Conservation (phyloP, 1,284 basidiomycete genomes). For the Tilletia horrida region DNA sequence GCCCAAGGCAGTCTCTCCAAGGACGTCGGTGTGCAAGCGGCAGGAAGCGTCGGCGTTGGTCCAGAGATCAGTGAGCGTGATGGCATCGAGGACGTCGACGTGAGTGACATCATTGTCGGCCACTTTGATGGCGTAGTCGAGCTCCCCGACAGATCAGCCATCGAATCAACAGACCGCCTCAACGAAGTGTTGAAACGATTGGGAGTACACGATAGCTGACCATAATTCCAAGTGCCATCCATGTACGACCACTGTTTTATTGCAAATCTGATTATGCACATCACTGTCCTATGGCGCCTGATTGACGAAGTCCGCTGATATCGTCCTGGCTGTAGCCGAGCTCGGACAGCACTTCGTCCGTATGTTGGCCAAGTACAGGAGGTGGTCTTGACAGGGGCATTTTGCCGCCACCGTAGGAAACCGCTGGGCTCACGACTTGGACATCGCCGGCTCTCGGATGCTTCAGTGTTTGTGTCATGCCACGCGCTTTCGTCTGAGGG, state of each 20-base stretch:
- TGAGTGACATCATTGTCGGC: slow-evolving; percentile 7
- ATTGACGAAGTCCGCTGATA: slow-evolving; percentile 61
- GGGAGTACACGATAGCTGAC: neutral
- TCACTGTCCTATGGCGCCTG: slow-evolving; percentile 38
- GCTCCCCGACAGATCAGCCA: neutral
- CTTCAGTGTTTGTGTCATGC: slow-evolving; percentile 65
- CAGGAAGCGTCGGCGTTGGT: slow-evolving; percentile 11
- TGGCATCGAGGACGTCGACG: slow-evolving; percentile 14
- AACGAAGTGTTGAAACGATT: neutral
- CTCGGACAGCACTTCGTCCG: slow-evolving; percentile 59
- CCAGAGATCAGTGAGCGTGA: slow-evolving; percentile 7
- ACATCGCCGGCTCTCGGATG: slow-evolving; percentile 71
- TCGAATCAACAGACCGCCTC: slow-evolving; percentile 1
- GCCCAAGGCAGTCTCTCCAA: slow-evolving; percentile 4
- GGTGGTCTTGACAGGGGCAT: slow-evolving; percentile 52
- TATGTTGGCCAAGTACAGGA: slow-evolving; percentile 56
- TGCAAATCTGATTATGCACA: neutral
- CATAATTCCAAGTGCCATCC: neutral
- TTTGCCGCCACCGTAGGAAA: slow-evolving; percentile 78
- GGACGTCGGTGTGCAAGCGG: slow-evolving; percentile 12
- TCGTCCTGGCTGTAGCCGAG: slow-evolving; percentile 66
- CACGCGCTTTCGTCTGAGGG: slow-evolving; percentile 73
- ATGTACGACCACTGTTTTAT: neutral
- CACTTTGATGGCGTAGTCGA: slow-evolving; percentile 5
- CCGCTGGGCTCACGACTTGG: slow-evolving; percentile 80